Conservation (phyloP, 2,329 filamentous ascomycete species). For the Penicillium sp. region DNA sequence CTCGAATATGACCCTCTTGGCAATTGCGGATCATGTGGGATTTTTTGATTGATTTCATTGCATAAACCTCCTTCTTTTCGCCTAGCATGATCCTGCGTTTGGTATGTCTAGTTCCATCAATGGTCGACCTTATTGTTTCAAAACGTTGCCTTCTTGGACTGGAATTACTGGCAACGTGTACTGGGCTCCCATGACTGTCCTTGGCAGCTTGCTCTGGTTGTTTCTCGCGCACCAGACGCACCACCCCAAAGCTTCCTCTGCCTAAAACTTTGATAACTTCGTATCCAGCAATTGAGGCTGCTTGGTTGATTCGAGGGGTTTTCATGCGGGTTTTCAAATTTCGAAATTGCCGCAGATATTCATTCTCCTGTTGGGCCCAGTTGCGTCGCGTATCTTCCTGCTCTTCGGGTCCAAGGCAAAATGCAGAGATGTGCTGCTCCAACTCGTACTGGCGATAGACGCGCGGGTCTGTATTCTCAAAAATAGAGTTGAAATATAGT, state of each 20-base stretch:
- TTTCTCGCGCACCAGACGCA: constrained; percentile 76
- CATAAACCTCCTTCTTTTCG: constrained; percentile 70
- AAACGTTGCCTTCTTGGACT: constrained; percentile 10
- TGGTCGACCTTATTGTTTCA: constrained; percentile 19
- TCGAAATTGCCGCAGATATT: constrained; percentile 75
- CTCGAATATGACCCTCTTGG: constrained; percentile 90
- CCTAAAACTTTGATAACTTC: constrained; percentile 82
- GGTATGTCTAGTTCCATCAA: constrained; percentile 31
- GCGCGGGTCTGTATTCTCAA: constrained; percentile 64
- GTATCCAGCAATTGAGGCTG: constrained; percentile 68
- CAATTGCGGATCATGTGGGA: constrained; percentile 88
- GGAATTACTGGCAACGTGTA: not conserved
- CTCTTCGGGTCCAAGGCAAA: constrained; percentile 63
- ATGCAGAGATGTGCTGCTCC: constrained; percentile 66
- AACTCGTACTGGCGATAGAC: constrained; percentile 66
- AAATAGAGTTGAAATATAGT: constrained; percentile 76
- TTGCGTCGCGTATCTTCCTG: constrained; percentile 59
- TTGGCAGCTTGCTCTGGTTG: not conserved
- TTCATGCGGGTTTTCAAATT: constrained; percentile 69
- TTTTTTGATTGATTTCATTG: constrained; percentile 97
- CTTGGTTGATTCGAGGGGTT: constrained; percentile 49
- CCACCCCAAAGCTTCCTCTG: constrained; percentile 93
- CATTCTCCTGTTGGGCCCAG: constrained; percentile 72
- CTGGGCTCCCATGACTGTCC: constrained; percentile 21
- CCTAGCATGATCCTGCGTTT: constrained; percentile 40